phyloP scores from a whole-genome alignment of 192 early-diverging fungal species.

The Endogone sp. region DNA sequence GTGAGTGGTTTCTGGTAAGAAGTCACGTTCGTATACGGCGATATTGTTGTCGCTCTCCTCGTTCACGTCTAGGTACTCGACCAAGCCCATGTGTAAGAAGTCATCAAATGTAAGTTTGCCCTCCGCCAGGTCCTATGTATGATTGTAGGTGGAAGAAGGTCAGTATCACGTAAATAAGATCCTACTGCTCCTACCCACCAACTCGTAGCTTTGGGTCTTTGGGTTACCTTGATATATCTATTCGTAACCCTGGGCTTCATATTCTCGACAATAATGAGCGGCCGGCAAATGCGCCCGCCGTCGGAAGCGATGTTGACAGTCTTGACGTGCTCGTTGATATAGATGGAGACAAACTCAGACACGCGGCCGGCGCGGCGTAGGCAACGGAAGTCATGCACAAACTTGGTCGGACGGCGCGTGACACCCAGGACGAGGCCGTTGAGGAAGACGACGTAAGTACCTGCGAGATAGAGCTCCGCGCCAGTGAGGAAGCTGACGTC shows the following conservation, averaged over 20 bases:
- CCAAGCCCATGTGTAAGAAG: constrained; percentile 82
- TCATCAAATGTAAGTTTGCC: constrained; percentile 80
- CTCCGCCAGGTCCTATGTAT: constrained; percentile 37
- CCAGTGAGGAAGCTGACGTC: constrained; percentile 89
- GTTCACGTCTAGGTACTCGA: constrained; percentile 97
- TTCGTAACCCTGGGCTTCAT: constrained; percentile 61
- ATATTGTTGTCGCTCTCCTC: constrained; percentile 97
- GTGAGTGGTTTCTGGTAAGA: constrained; percentile 86
- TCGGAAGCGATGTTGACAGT: constrained; percentile 93
- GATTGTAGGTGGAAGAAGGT: too few species aligned
- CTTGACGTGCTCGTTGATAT: constrained; percentile 74
- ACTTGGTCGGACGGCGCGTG: constrained; percentile 73
- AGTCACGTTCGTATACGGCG: constrained; percentile 84
- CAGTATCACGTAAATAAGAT: background rate
- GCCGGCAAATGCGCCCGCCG: constrained; percentile 94
- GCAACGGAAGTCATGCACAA: constrained; percentile 83
- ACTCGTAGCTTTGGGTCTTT: too few species aligned
- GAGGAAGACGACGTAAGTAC: constrained; percentile 85
- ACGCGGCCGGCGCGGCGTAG: constrained; percentile 85
- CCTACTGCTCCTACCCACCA: background rate
- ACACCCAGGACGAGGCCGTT: constrained; percentile 94
- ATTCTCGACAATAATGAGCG: constrained; percentile 92
- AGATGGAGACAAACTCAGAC: constrained; percentile 88
- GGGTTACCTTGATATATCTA: constrained; percentile 59
- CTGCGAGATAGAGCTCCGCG: constrained; percentile 73